Conservation (phyloP, 345 rosid species). For the Tarenaya hassleriana region DNA sequence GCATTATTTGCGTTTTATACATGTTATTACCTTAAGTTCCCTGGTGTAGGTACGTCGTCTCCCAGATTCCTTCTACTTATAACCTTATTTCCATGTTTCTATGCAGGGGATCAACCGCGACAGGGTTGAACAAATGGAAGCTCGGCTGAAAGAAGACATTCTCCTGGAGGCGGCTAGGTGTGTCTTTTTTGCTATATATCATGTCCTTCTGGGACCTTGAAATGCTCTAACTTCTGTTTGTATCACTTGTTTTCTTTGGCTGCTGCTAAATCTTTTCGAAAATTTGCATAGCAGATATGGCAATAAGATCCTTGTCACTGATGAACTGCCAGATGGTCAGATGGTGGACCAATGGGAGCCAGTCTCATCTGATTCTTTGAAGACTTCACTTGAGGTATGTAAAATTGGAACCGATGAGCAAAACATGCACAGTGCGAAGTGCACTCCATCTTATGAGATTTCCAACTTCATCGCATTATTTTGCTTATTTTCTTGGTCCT, state of each 20-base stretch:
- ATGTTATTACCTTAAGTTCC: not conserved
- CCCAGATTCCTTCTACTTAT: constrained; percentile 13
- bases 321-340: constrained; percentile 97
- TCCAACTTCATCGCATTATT: constrained; percentile 12
- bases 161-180: constrained; percentile 87
- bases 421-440: constrained; percentile 14
- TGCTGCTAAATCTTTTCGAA: constrained; percentile 5
- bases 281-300: constrained; percentile 65
- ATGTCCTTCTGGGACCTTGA: constrained; percentile 7
- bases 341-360: constrained; percentile 99
- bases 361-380: constrained; percentile 73
- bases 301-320: constrained; percentile 96
- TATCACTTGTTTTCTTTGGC: constrained; percentile 11
- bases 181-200: not conserved
- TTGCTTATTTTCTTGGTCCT: constrained; percentile 16
- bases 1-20: constrained; percentile 7
- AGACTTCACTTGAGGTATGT: constrained; percentile 84
- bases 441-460: constrained; percentile 15
- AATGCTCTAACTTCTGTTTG: constrained; percentile 19
- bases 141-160: constrained; percentile 83
- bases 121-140: constrained; percentile 96
- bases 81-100: constrained; percentile 16
- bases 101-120: constrained; percentile 80
- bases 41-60: not conserved
- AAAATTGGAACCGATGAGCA: constrained; percentile 4